Base-by-base conservation (phyloP, 139 green algal species). In the Choricystis sp. region DNA sequence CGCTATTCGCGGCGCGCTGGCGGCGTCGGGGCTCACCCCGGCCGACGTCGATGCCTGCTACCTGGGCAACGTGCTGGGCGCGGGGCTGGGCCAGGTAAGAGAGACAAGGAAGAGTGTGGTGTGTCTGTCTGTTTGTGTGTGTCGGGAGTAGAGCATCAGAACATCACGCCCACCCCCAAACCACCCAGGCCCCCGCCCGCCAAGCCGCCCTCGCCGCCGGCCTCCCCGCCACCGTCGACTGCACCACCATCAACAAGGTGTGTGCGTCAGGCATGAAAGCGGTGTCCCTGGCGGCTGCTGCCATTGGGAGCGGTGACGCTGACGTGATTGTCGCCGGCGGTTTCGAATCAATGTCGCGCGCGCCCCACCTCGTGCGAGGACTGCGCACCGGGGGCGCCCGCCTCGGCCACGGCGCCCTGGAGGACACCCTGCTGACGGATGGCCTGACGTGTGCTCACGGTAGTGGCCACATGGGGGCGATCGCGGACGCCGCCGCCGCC, bases 321-420 rank as follows among this genome's bases (percentile, higher is more conserved):
- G 64, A 82, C 29, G 57, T 92, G 1, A 79, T 94, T 49, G 76
- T 96, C n/a, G 85, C 85, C 24, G 89, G 89, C 9, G 89, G 89
- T 29, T 94, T 97, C 82, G 89, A 96, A 75, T 83, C 64, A 68
- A 96, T 97, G 89, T 84, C 72, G 57, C 91, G 94, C 64, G 75
- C 83, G 0, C 89, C 89, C 0, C 83, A 95, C 73, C 94, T 94
- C 76, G 61, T 87, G 9, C 72, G 79, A 9, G 65, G 63, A 16
- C 62, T 76, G 21, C 67, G 84, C 21, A 16, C 9, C 40, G 55
- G 31, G n/a, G 84, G 81, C 24, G 66, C 73, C 40, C 73, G 85
- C 19, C 69, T 91, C 65, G 83, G 88, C 3, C 70, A 89, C 61
- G 31, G 59, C 1, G 40, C 66, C 55, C 63, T 88, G 1, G 52